A percentile compares a stretch with the other conserved stretches of the same genome.
Evolutionary conservation across 2,329 filamentous ascomycete genomes (phyloP).

Genomic region (Calonectria leucothoes): DNA sequence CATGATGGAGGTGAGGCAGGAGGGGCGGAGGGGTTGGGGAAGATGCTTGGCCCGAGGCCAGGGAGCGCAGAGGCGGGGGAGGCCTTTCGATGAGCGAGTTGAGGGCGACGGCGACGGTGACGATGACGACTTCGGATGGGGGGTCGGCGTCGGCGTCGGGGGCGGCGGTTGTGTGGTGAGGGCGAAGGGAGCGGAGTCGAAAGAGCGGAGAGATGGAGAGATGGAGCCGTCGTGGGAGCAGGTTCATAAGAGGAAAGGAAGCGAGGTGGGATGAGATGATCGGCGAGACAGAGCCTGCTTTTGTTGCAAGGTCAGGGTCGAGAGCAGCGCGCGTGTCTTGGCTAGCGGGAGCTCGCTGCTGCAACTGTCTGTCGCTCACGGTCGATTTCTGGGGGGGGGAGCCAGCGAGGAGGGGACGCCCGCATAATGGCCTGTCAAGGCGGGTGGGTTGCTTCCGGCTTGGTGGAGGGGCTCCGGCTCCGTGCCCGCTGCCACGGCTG

Average conservation of each 20-base stretch:
- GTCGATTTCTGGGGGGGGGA: slow-evolving; percentile 11
- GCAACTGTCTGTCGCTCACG: slow-evolving; percentile 9
- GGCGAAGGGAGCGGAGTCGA: slow-evolving; percentile 6
- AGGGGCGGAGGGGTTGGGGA: slow-evolving; percentile 6
- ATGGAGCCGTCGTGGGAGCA: not conserved
- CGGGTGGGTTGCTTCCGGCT: slow-evolving; percentile 9
- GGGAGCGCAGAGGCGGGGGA: slow-evolving; percentile 24
- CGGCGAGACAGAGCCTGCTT: slow-evolving; percentile 3
- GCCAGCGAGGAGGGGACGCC: slow-evolving; percentile 14
- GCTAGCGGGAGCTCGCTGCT: slow-evolving; percentile 1
- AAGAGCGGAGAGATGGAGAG: not conserved
- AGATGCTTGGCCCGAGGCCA: slow-evolving; percentile 31
- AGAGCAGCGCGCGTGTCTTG: not conserved
- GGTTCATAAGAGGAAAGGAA: slow-evolving; percentile 5
- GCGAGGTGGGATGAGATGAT: slow-evolving; percentile 27
- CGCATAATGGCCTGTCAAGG: slow-evolving; percentile 18
- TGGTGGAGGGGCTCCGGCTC: slow-evolving; percentile 23
- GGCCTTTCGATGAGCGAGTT: slow-evolving; percentile 20
- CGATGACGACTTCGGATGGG: not conserved
- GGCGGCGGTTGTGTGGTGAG: slow-evolving; percentile 8
- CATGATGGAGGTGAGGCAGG: slow-evolving; percentile 50
- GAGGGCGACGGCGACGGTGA: not conserved
- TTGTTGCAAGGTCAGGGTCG: not conserved
- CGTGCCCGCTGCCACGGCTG: not conserved
- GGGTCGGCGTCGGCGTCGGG: not conserved